These are phyloP conservation scores for Epichloe hybrida DNA, from an alignment of 2,329 filamentous ascomycete species.

Conservation along the genomic window DNA sequence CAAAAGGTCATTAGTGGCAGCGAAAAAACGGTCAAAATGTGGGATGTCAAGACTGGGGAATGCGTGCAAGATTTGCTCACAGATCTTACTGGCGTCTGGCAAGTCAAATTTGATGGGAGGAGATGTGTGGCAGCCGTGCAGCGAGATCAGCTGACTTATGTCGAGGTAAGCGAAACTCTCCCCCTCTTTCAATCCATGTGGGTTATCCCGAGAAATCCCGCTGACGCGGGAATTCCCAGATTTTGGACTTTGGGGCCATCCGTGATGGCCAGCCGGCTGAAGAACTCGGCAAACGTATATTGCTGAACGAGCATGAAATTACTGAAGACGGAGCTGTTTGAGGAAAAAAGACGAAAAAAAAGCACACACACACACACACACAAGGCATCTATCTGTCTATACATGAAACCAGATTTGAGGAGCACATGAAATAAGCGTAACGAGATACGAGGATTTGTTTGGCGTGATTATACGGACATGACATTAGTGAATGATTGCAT, in stretches of 20 bases:
- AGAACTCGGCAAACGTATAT: conserved; percentile 65
- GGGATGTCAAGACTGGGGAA: conserved; percentile 86
- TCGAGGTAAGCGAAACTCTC: conserved; percentile 55
- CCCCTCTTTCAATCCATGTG: no score
- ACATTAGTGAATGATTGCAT: conserved; percentile 3
- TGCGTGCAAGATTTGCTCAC: conserved; percentile 87
- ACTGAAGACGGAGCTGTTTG: conserved; percentile 28
- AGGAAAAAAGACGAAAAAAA: background rate
- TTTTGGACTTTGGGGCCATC: conserved; percentile 90
- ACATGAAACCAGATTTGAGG: background rate
- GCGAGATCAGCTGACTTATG: conserved; percentile 80
- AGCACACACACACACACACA: background rate
- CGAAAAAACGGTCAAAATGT: conserved; percentile 95
- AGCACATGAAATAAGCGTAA: background rate
- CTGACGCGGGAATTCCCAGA: conserved; percentile 36
- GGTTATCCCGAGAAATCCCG: background rate
- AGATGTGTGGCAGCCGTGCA: conserved; percentile 95
- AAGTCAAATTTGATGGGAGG: conserved; percentile 93
- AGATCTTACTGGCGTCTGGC: conserved; percentile 94
- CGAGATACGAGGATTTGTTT: background rate
- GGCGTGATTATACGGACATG: background rate
- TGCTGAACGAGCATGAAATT: conserved; percentile 44
- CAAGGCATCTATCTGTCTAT: background rate
- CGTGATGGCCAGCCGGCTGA: conserved; percentile 72
- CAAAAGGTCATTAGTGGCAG: conserved; percentile 95